Evolutionary conservation across 306 rosid species (phyloP), one percentile per base, ranked within the genome.

Genomic region (Cucurbita moschata): DNA sequence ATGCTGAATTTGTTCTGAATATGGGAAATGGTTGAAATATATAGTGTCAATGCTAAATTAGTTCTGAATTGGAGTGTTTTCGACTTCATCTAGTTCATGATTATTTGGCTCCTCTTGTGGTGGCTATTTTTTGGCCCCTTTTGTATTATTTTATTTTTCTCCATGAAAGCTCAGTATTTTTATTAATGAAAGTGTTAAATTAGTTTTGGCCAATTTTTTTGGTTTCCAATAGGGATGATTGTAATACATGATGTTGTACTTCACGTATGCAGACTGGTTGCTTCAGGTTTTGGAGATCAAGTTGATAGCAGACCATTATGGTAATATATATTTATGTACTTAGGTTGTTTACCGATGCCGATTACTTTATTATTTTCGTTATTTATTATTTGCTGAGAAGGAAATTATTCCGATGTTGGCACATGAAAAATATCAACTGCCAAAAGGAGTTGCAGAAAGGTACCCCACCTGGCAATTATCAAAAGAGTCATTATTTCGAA

Each of bases 261-360:
- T 68, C 43, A 46, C 8, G 21, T 68, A 47, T 47, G 73, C 43
- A 68, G 73, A 44, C 13, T 68, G 43, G 43, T 68, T 26, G 73
- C 19, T 18, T 35, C 57, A 26, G 73, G 73, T 68, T 68, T 68
- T 56, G 57, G 73, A 68, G 73, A 43, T 68, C 42, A 23, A 47
- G 47, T 23, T 47, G 43, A 21, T 43, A 23, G 57, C 56, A 2
- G 23, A 11, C 54, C 73, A 68, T 47, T 47, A 68, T 68, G 73
- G 73, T 68, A 68, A 47, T 68, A 23, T 68, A 21, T 68, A 26
- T 14, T 40, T n/a, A 64, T 40, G 71, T 40, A 64, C 51, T 40
- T 42, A n/a, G 42, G 35, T 8, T 64, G 35, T 8, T 18, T 16
- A 2, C 16, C 2, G 4, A 39, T 64, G 30, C 51, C 35, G 42